Conservation (phyloP, 2,329 filamentous ascomycete genomes). For the Cladosporium sphaerospermum region DNA sequence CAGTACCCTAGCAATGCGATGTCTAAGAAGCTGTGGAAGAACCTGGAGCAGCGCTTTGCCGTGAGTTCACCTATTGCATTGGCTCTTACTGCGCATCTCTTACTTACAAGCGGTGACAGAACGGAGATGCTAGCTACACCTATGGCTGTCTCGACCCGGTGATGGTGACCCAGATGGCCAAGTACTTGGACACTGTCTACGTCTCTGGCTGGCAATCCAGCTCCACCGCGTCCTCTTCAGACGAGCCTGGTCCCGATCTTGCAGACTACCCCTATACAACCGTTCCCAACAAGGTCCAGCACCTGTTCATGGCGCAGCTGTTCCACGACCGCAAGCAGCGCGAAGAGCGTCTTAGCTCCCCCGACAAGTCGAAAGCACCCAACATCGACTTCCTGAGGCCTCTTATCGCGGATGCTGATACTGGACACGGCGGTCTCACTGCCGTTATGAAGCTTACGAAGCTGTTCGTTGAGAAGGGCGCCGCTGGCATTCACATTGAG, state of each 20-base stretch:
- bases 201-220: conserved; percentile 99
- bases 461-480: conserved; percentile 92
- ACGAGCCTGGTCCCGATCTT: conserved; percentile 95
- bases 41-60: conserved; percentile 79
- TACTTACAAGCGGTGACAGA: conserved; percentile 43
- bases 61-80: conserved; percentile 41
- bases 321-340: conserved; percentile 99
- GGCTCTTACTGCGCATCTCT: too few relatives aligned
- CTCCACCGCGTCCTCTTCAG: conserved; percentile 86
- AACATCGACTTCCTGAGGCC: conserved; percentile 92
- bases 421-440: conserved; percentile 93
- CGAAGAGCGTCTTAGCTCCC: conserved; percentile 77
- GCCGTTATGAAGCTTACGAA: conserved; percentile 99
- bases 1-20: conserved; percentile 84
- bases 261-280: conserved; percentile 94
- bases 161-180: conserved; percentile 99
- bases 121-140: conserved; percentile 80
- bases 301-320: conserved; percentile 96
- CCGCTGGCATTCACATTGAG: conserved; percentile 96
- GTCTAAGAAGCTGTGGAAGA: conserved; percentile 91
- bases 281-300: conserved; percentile 95
- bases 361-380: conserved; percentile 65
- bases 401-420: conserved; percentile 95
- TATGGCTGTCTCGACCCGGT: conserved; percentile 97
- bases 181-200: conserved; percentile 97